Evolutionary conservation across 768 basidiomycete genomes (phyloP), one percentile per base, ranked within the genome.

Genomic region (Phlebiopsis gigantea): DNA sequence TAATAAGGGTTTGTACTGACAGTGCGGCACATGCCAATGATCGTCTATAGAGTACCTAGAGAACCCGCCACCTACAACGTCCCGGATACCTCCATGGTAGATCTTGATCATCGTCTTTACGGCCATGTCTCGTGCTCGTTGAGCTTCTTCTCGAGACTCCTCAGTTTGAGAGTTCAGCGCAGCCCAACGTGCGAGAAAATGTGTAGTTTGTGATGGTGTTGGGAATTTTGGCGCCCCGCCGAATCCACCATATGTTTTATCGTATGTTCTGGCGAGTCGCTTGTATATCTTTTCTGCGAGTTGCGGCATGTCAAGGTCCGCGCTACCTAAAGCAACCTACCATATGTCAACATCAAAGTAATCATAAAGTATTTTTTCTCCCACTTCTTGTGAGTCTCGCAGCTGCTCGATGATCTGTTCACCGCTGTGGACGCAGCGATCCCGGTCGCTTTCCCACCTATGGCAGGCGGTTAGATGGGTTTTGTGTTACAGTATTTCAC

Each of bases 1-100:
- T 26, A 41, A 25, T 48, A 21, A 3, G 5, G 5, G 24, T n/a
- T 10, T n/a, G 24, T 2, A 59, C 63, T 50, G 47, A 66, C 65
- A 76, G 61, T 76, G 75, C 5, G 75, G 75, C 1, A 76, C 69
- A 29, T 71, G 68, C 73, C 74, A 76, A 14, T 65, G 63, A 46
- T 70, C 70, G 58, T 76, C 75, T 2, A 76, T 74, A 14, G 69
- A 71, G 55, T 76, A 76, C 49, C 75, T 46, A 14, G 72, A 69
- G 34, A 76, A 69, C 4, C 75, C 75, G 10, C 68, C 68, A 1
- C 74, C 75, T 1, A 75, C 69, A 56, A 72, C 71, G 54, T 76
- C 75, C 12, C 68, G 65, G n/a, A 76, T 74, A 24, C 75, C 75
- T 25, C 71, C 69, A 21, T 63, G 56, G 53, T 62, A 67, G 21